Evolutionary conservation across 23 red algal genomes (phyloP).

Genomic region (Cyanidioschyzon merolae): DNA sequence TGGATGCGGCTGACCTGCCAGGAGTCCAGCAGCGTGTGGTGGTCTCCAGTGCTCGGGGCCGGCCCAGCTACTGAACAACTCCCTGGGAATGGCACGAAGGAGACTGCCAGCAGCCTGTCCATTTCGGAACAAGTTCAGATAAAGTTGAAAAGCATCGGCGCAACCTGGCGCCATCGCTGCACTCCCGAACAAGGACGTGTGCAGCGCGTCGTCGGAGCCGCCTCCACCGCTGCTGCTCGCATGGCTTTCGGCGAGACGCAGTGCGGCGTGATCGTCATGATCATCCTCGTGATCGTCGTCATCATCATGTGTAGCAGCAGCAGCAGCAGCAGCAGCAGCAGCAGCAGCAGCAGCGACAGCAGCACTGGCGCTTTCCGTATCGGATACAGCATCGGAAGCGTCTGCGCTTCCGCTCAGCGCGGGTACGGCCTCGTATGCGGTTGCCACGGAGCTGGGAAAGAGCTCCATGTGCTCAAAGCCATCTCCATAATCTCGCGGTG

Average conservation of each 20-base stretch:
- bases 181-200: background rate
- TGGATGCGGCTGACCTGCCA: background rate
- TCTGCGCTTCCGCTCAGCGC: background rate
- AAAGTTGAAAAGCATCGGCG: background rate
- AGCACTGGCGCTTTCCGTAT: too few species aligned
- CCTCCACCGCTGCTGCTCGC: too few species aligned
- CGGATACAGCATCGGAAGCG: background rate
- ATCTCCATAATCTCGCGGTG: background rate
- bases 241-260: too few species aligned
- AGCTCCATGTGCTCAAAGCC: background rate
- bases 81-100: constrained; percentile 29
- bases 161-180: background rate
- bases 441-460: background rate
- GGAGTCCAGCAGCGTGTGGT: background rate
- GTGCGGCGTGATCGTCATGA: constrained; percentile 21
- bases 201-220: too few species aligned
- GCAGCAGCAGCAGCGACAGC: too few species aligned
- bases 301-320: constrained; percentile 11
- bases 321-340: background rate
- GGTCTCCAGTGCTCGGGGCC: constrained; percentile 60
- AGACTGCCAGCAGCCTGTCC: constrained; percentile 37
- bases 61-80: constrained; percentile 49
- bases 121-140: constrained; percentile 12
- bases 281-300: constrained; percentile 18
- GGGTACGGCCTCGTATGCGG: too few species aligned